Evolutionary conservation across 768 basidiomycete species (phyloP).

Genomic region (Suillus lakei): DNA sequence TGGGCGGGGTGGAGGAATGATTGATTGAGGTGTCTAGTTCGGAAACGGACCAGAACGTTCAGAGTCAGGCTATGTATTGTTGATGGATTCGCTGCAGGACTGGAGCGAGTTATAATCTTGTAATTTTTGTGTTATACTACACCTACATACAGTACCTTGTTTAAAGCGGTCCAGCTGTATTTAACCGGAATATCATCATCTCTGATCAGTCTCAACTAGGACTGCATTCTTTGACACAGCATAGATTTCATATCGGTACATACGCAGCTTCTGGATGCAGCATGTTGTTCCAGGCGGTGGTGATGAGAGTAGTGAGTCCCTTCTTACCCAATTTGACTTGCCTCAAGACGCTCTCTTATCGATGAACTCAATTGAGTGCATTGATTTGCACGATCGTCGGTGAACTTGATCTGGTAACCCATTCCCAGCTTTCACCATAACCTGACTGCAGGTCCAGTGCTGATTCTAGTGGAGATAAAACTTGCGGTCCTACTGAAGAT

Average conservation of each 20-base stretch:
- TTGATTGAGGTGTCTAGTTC: background rate
- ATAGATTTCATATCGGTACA: background rate
- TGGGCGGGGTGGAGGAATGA: conserved; percentile 45
- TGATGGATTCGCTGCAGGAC: background rate
- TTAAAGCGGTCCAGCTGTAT: background rate
- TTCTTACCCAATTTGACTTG: background rate
- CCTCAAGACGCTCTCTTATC: background rate
- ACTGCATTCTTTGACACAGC: background rate
- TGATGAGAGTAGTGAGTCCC: background rate
- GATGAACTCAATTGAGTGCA: background rate
- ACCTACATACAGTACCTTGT: background rate
- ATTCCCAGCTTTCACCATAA: background rate
- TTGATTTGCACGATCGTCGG: background rate
- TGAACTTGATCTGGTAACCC: background rate
- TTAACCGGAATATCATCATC: background rate
- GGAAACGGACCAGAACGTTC: background rate
- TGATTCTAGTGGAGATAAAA: background rate
- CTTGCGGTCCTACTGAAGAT: background rate
- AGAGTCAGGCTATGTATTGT: background rate
- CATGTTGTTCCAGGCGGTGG: background rate
- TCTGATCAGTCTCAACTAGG: background rate
- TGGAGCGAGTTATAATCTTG: background rate
- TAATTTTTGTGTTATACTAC: background rate
- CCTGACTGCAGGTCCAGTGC: background rate
- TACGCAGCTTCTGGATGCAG: background rate